Base-by-base conservation (phyloP, 1,284 basidiomycete species). In the Volvariella volvacea region DNA sequence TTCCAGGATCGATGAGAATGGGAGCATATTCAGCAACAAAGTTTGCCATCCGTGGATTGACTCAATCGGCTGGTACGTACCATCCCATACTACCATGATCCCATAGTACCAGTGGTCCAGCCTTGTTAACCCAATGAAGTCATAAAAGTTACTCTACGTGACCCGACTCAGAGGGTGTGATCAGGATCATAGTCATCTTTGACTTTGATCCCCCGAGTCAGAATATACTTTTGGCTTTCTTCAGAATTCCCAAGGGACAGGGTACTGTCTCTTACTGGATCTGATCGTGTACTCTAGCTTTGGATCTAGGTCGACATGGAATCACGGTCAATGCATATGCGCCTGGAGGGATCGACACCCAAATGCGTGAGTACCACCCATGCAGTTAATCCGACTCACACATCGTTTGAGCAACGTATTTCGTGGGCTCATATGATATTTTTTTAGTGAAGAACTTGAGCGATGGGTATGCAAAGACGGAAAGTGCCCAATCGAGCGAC, bases 21-120 rank as follows among this genome's bases (percentile, higher is more conserved):
- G 22, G 21, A 19, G 48, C 54, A 4, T 62, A 62, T 34, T 49
- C 50, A 30, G 55, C 59, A 8, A 54, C 59, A 2, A 62, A 62
- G 41, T 63, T 60, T 40, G 56, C 59, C 15, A 45, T 62, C 14
- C 51, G 61, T n/a, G 61, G 60, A 2, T 43, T 63, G 14, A 62
- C 61, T 12, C 56, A 63, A 28, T 45, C 45, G 21, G 55, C 50
- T 25, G 57, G 60, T 59, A 44, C 1, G 55, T 48, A 2, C 15
- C 39, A n/a, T n/a, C n/a, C n/a, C n/a, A n/a, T n/a, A n/a, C n/a
- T n/a, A n/a, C n/a, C n/a, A n/a, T n/a, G n/a, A n/a, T n/a, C n/a
- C n/a, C n/a, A n/a, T n/a, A n/a, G n/a, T n/a, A n/a, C n/a, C n/a
- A n/a, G n/a, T n/a, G n/a, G n/a, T n/a, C n/a, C n/a, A n/a, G n/a